A percentile compares a stretch with the other conserved stretches of the same genome.
These are phyloP conservation scores for Choanephora cucurbitarum DNA, from an alignment of 371 early-diverging fungal genomes.

Conservation along the genomic window DNA sequence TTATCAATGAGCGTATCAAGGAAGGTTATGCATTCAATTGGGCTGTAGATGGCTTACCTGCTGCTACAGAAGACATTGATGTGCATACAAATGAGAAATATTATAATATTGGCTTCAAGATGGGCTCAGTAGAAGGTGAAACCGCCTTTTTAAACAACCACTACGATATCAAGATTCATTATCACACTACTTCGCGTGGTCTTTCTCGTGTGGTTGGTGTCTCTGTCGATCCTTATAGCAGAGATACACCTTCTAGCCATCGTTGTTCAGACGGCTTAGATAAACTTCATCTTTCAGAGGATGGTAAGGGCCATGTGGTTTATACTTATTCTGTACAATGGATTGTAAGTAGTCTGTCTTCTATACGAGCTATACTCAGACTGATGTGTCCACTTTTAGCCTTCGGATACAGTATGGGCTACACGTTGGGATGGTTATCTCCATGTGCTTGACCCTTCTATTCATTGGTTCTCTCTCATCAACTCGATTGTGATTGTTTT, in stretches of 20 bases:
- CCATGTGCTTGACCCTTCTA: slow-evolving; percentile 79
- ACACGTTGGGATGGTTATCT: slow-evolving; percentile 96
- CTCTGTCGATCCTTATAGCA: slow-evolving; percentile 65
- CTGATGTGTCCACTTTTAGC: too few species aligned
- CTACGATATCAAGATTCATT: slow-evolving; percentile 81
- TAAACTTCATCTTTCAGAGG: slow-evolving; percentile 19
- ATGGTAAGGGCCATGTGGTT: slow-evolving; percentile 54
- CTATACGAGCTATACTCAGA: too few species aligned
- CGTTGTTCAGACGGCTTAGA: background rate
- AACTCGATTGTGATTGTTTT: slow-evolving; percentile 27
- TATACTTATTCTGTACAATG: slow-evolving; percentile 89
- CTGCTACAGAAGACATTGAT: slow-evolving; percentile 66
- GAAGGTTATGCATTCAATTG: slow-evolving; percentile 83
- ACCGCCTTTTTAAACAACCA: slow-evolving; percentile 70
- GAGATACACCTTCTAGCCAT: slow-evolving; percentile 35
- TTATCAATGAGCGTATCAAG: slow-evolving; percentile 80
- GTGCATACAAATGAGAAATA: slow-evolving; percentile 55
- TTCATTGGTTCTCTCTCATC: slow-evolving; percentile 57
- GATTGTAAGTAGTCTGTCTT: slow-evolving; percentile 68
- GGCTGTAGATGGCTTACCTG: slow-evolving; percentile 92
- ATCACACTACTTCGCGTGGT: slow-evolving; percentile 64
- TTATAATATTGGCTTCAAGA: slow-evolving; percentile 79
- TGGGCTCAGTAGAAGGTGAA: slow-evolving; percentile 45
- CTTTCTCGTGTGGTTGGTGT: slow-evolving; percentile 89
- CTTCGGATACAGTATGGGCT: slow-evolving; percentile 79